Base-by-base conservation (phyloP, 169 alveolate species). In the Cyclospora cayetanensis region DNA sequence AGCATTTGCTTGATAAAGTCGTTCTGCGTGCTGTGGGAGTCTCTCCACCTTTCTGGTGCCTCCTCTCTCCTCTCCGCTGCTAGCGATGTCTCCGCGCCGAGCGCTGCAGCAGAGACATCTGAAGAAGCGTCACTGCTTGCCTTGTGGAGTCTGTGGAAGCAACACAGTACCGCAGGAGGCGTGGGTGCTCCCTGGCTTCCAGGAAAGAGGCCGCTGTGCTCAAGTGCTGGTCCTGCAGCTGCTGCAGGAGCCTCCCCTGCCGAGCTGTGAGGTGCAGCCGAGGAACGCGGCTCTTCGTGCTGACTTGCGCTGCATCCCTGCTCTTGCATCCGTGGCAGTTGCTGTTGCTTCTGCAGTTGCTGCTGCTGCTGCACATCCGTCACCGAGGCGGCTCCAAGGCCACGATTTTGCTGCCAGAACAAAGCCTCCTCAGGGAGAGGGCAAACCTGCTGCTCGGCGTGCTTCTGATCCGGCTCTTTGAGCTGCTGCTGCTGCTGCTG, bases 401-500 rank as follows among this genome's bases (percentile, higher is more conserved):
- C 74, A 9, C 74, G 43, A 4, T 1, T 27, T 46, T 46, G 60
- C 60, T 46, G 60, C 60, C 60, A 46, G 60, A 15, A 15, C 60
- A 15, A 15, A 15, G 15, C 60, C 60, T 46, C 15, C 7, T 46
- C 60, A 46, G 60, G n/a, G 15, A 15, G n/a, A 46, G 60, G 60
- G 15, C 7, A 46, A 15, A 15, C n/a, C 60, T 46, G 60, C 60
- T 46, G 60, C 60, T 46, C n/a, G n/a, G 15, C 7, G n/a, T 46
- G 60, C 15, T 46, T 7, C 79, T 46, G 60, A 7, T 46, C n/a
- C 60, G 15, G 15, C 82, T 34, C 31, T n/a, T 68, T 41, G 11
- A 31, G 82, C 46, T 68, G 82, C 82, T 31, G 82, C 52, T 68
- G 82, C 18, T 68, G 82, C 52, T 68, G 82, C 18, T 68, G 82